Conservation (phyloP, 2,329 filamentous ascomycete genomes). For the Ceratocystis lukuohia region DNA sequence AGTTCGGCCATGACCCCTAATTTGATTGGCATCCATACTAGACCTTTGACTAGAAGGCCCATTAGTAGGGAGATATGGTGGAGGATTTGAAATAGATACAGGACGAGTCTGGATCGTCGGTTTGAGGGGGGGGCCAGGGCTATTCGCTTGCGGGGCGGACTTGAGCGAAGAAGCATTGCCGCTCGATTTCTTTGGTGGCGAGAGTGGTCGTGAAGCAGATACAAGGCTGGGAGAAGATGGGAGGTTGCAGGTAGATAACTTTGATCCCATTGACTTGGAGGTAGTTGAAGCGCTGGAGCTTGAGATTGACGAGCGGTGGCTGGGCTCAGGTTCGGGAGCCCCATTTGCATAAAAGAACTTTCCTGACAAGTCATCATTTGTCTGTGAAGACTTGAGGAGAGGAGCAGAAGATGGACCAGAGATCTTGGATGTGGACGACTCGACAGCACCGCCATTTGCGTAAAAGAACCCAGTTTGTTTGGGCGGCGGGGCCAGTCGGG, state of each 20-base stretch:
- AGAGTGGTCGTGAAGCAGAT: conserved; percentile 13
- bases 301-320: conserved; percentile 29
- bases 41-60: conserved; percentile 11
- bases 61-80: conserved; percentile 13
- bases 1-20: conserved; percentile 7
- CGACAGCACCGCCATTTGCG: conserved; percentile 37
- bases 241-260: conserved; percentile 27
- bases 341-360: conserved; percentile 71
- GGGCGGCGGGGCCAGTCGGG: conserved; percentile 26
- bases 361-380: conserved; percentile 26
- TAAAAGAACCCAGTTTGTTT: conserved; percentile 43
- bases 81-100: conserved; percentile 17
- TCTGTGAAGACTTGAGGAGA: conserved; percentile 15
- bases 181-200: conserved; percentile 15
- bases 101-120: conserved; percentile 13
- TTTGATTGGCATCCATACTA: conserved; percentile 14
- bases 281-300: conserved; percentile 35
- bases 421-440: conserved; percentile 26
- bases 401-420: conserved; percentile 14
- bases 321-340: conserved; percentile 35
- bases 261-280: conserved; percentile 30
- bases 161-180: conserved; percentile 10
- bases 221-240: conserved; percentile 13
- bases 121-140: conserved; percentile 10
- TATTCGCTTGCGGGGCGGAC: conserved; percentile 8